phyloP scores from a whole-genome alignment of 495 filamentous ascomycete genomes.

The Aspergillus conjunctus region DNA sequence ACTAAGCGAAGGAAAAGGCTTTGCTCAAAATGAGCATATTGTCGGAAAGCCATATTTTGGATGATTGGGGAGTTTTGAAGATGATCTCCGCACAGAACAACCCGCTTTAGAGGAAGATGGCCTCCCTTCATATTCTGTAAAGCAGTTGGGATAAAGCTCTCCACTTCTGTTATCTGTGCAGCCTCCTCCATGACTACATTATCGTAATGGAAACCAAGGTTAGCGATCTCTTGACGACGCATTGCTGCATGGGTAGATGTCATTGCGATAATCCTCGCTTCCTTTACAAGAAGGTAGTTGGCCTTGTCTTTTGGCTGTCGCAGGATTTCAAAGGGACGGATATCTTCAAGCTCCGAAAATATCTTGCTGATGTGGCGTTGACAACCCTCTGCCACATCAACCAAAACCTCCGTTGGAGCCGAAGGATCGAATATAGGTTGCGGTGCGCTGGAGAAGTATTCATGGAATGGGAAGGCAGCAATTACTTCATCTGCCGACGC shows the following conservation, averaged over 20 bases:
- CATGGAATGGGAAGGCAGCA: slow-evolving; percentile 83
- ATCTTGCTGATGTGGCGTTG: slow-evolving; percentile 90
- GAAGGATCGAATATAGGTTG: slow-evolving; percentile 75
- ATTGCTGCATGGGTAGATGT: slow-evolving; percentile 99
- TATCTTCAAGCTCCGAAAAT: slow-evolving; percentile 90
- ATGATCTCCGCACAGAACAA: slow-evolving; percentile 94
- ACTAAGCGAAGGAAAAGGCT: slow-evolving; percentile 90
- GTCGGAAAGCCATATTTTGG: slow-evolving; percentile 92
- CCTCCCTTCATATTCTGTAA: slow-evolving; percentile 78
- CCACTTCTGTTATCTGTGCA: slow-evolving; percentile 96
- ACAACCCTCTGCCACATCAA: slow-evolving; percentile 83
- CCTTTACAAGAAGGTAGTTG: slow-evolving; percentile 92
- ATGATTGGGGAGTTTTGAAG: slow-evolving; percentile 95
- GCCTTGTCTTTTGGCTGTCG: slow-evolving; percentile 84
- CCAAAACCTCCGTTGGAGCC: slow-evolving; percentile 61
- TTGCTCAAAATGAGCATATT: slow-evolving; percentile 95
- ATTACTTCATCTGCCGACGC: slow-evolving; percentile 62
- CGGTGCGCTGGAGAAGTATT: slow-evolving; percentile 86
- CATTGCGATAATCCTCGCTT: slow-evolving; percentile 96
- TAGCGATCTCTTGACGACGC: slow-evolving; percentile 86
- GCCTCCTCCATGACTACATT: slow-evolving; percentile 99
- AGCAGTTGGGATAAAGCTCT: slow-evolving; percentile 91
- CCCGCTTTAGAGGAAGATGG: slow-evolving; percentile 74
- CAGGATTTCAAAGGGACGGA: slow-evolving; percentile 92
- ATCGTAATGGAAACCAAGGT: slow-evolving; percentile 93